Evolutionary conservation across 164 flowering plant genomes (phyloP).

Genomic region (Vitis amurensis): DNA sequence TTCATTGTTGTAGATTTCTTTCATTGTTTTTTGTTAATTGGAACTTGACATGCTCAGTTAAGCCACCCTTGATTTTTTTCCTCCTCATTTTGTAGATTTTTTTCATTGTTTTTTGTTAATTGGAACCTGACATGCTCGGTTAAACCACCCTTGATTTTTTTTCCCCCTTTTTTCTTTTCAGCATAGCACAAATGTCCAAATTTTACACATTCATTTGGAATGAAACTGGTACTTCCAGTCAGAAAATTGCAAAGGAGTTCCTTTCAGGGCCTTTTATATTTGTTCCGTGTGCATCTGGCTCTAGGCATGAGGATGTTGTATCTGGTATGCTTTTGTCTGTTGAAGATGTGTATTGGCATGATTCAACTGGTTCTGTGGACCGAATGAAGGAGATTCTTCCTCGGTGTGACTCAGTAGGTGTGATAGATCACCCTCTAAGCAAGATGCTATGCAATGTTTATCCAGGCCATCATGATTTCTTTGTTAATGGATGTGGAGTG

Average conservation of each 20-base stretch:
- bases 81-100: neutral
- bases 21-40: neutral
- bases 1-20: neutral
- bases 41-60: slow-evolving; percentile 1
- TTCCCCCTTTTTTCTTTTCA: slow-evolving; percentile 29
- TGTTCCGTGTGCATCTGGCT: slow-evolving; percentile 52
- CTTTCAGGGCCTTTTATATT: slow-evolving; percentile 66
- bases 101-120: neutral
- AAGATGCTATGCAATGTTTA: slow-evolving; percentile 57
- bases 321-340: slow-evolving; percentile 63
- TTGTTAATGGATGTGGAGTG: slow-evolving; percentile 77
- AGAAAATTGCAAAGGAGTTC: slow-evolving; percentile 38
- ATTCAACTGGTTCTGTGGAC: slow-evolving; percentile 60
- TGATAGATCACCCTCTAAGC: slow-evolving; percentile 18
- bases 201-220: slow-evolving; percentile 74
- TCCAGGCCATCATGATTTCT: slow-evolving; percentile 74
- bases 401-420: slow-evolving; percentile 14
- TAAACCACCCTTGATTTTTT: neutral
- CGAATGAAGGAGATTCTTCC: slow-evolving; percentile 27
- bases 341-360: slow-evolving; percentile 81
- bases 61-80: neutral
- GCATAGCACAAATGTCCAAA: slow-evolving; percentile 81
- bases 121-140: neutral
- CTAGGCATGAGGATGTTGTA: slow-evolving; percentile 49
- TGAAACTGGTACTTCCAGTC: slow-evolving; percentile 42